phyloP scores from a whole-genome alignment of 495 filamentous ascomycete species.

The Talaromyces wortmannii region DNA sequence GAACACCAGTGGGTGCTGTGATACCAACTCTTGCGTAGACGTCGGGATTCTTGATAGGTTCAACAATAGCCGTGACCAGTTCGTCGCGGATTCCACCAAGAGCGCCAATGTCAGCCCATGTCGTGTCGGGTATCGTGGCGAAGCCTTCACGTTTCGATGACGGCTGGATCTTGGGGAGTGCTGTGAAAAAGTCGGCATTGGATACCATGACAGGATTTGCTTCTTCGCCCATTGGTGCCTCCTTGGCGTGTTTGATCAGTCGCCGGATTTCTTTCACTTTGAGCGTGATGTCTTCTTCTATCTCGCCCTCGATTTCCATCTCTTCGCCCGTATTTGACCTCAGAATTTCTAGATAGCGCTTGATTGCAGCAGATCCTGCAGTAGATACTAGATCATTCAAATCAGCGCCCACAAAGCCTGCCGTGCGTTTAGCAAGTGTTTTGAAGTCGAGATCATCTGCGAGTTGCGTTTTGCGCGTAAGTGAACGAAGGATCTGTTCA shows the following conservation, averaged over 20 bases:
- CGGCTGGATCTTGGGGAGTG: constrained; percentile 81
- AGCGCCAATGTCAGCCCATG: constrained; percentile 89
- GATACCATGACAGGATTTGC: constrained; percentile 40
- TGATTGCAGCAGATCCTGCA: constrained; percentile 60
- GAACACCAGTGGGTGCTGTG: constrained; percentile 79
- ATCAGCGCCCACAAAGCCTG: constrained; percentile 95
- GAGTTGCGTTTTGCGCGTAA: constrained; percentile 64
- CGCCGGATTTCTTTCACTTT: constrained; percentile 44
- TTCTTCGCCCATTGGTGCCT: constrained; percentile 38
- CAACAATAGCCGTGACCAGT: constrained; percentile 80
- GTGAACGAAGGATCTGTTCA: constrained; percentile 74
- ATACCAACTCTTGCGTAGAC: constrained; percentile 78
- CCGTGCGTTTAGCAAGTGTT: constrained; percentile 78
- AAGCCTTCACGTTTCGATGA: constrained; percentile 95
- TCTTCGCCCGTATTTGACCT: constrained; percentile 43
- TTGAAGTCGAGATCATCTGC: constrained; percentile 69
- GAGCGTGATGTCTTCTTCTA: constrained; percentile 23
- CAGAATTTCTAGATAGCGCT: constrained; percentile 46
- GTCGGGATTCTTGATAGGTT: constrained; percentile 82
- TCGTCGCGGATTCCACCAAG: constrained; percentile 72
- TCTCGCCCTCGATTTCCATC: constrained; percentile 43
- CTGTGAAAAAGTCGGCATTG: constrained; percentile 64
- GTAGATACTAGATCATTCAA: constrained; percentile 74
- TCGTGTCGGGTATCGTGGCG: constrained; percentile 93
- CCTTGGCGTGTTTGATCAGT: constrained; percentile 46